Percentiles rank a stretch among this genome's conserved stretches.
These are phyloP conservation scores for Umbelopsis sp. DNA, from an alignment of 192 early-diverging fungal genomes.

Conservation along the genomic window DNA sequence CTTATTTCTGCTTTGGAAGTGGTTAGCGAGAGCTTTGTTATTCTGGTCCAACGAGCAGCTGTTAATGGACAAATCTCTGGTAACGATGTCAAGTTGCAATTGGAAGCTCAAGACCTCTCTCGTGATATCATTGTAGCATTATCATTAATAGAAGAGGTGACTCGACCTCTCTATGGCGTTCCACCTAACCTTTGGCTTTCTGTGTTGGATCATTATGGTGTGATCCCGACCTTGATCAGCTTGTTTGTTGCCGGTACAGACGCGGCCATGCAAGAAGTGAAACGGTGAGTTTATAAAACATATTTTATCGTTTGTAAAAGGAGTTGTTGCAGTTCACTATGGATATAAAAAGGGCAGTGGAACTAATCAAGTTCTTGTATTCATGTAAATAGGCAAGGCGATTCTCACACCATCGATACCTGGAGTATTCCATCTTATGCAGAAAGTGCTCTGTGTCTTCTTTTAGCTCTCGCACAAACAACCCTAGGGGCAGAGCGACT, in stretches of 20 bases:
- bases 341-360: background rate
- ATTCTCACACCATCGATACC: slow-evolving; percentile 5
- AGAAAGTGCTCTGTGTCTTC: slow-evolving; percentile 44
- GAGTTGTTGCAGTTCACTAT: background rate
- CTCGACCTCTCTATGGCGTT: slow-evolving; percentile 37
- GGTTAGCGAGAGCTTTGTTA: slow-evolving; percentile 23
- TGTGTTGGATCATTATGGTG: slow-evolving; percentile 31
- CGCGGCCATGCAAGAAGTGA: slow-evolving; percentile 34
- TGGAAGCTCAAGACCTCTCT: slow-evolving; percentile 36
- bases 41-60: slow-evolving; percentile 19
- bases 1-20: slow-evolving; percentile 13
- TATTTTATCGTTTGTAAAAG: too few species aligned
- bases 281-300: slow-evolving; percentile 22
- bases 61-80: slow-evolving; percentile 10
- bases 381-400: background rate
- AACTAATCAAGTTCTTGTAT: background rate
- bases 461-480: slow-evolving; percentile 44
- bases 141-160: slow-evolving; percentile 43
- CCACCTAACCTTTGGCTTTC: slow-evolving; percentile 40
- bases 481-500: slow-evolving; percentile 41
- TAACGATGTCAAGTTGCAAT: slow-evolving; percentile 2
- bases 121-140: slow-evolving; percentile 43
- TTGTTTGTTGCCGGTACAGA: slow-evolving; percentile 39
- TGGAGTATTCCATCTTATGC: slow-evolving; percentile 44
- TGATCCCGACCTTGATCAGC: slow-evolving; percentile 38